Percentiles rank a stretch among this genome's conserved stretches.
These are phyloP conservation scores for Stephanodiscus minutulus DNA, from an alignment of 108 stramenopile species.

Conservation along the genomic window DNA sequence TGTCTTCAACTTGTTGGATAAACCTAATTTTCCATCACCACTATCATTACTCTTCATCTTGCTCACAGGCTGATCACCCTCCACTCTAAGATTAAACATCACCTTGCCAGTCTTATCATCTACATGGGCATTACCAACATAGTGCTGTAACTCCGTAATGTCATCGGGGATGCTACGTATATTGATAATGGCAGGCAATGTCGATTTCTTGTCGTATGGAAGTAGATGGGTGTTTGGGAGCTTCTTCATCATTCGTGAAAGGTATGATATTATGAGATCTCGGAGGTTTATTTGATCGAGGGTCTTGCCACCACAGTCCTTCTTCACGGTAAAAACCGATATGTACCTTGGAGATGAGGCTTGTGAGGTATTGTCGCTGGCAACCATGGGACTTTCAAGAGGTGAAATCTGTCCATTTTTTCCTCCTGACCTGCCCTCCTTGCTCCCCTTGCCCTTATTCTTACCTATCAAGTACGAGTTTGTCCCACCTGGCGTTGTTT, in stretches of 20 bases:
- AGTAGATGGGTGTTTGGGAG: constrained; percentile 41
- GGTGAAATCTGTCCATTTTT: constrained; percentile 14
- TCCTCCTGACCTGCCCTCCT: constrained; percentile 1
- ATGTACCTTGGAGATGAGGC: constrained; percentile 25
- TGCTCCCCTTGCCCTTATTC: constrained; percentile 7
- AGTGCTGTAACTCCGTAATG: constrained; percentile 26
- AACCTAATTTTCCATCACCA: not conserved
- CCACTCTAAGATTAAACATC: constrained; percentile 43
- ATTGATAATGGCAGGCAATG: constrained; percentile 31
- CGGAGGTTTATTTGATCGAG: constrained; percentile 36
- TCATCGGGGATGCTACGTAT: constrained; percentile 50
- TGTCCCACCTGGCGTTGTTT: constrained; percentile 1
- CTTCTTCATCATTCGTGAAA: constrained; percentile 41
- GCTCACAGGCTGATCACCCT: constrained; percentile 42
- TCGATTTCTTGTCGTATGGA: constrained; percentile 40
- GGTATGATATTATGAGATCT: constrained; percentile 30
- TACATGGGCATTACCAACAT: constrained; percentile 44
- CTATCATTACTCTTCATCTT: constrained; percentile 35
- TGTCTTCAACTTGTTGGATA: not conserved
- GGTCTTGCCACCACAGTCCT: constrained; percentile 38
- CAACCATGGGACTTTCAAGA: constrained; percentile 23
- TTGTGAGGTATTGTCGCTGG: not conserved
- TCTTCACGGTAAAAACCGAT: constrained; percentile 50
- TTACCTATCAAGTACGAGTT: constrained; percentile 9
- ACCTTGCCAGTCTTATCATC: constrained; percentile 43